Evolutionary conservation across 2,329 filamentous ascomycete genomes (phyloP).

Genomic region (Hymenoscyphus occultus): DNA sequence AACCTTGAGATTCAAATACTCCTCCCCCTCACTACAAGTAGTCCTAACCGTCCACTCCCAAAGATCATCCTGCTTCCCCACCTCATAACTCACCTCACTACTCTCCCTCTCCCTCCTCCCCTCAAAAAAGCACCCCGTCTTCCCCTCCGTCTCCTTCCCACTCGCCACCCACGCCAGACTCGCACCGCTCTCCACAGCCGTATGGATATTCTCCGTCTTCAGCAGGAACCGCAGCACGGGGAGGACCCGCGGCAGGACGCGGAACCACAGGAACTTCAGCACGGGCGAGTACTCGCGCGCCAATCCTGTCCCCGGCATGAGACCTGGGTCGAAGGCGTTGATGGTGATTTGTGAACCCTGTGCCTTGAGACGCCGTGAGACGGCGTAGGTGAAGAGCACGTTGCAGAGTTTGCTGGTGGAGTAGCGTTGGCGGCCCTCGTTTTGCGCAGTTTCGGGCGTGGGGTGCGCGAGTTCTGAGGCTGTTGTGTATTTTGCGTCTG

Average conservation of each 20-base stretch:
- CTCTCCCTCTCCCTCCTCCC: conserved; percentile 40
- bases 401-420: conserved; percentile 47
- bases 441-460: conserved; percentile 28
- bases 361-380: conserved; percentile 39
- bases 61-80: conserved; percentile 47
- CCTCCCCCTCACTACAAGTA: conserved; percentile 23
- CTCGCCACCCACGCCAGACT: conserved; percentile 43
- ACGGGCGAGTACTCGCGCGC: conserved; percentile 36
- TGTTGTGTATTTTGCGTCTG: conserved; percentile 42
- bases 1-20: conserved; percentile 3
- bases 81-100: conserved; percentile 44
- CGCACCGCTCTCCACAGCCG: conserved; percentile 40
- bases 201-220: conserved; percentile 39
- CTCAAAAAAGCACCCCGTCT: conserved; percentile 46
- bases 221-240: conserved; percentile 39
- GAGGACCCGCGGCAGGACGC: conserved; percentile 38
- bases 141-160: conserved; percentile 35
- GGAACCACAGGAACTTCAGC: conserved; percentile 37
- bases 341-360: conserved; percentile 39
- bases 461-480: conserved; percentile 47
- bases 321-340: conserved; percentile 45
- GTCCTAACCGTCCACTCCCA: conserved; percentile 47
- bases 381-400: conserved; percentile 47
- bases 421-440: conserved; percentile 42
- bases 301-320: conserved; percentile 48